Conservation (phyloP, 129 eudicot species). For the Lactuca sativa region DNA sequence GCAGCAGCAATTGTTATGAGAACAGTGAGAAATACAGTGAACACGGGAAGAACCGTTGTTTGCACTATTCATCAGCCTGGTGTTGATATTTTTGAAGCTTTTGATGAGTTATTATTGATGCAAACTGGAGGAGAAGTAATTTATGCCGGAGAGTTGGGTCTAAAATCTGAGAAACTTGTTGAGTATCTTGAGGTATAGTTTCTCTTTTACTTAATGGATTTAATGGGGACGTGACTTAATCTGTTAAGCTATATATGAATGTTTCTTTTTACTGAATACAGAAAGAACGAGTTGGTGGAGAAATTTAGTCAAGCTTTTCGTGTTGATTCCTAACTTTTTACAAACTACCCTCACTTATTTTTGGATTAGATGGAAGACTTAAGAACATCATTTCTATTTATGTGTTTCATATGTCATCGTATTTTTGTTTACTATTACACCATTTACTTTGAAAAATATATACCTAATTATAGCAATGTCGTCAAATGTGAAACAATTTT, state of each 20-base stretch:
- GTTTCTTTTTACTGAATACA: neutral
- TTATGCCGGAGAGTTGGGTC: conserved; percentile 45
- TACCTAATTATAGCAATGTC: no score
- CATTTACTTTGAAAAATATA: neutral
- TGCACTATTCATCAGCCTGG: conserved; percentile 64
- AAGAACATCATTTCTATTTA: neutral
- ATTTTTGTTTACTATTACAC: no score
- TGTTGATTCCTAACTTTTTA: neutral
- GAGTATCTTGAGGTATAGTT: conserved; percentile 46
- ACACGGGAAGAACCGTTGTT: conserved; percentile 54
- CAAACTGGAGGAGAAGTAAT: conserved; percentile 51
- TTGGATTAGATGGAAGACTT: no score
- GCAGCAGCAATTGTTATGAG: conserved; percentile 64
- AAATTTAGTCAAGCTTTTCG: neutral
- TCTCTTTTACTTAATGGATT: neutral
- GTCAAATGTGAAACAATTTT: neutral
- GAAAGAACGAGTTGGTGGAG: no score
- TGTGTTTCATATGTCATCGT: neutral
- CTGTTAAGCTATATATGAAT: no score
- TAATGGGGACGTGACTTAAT: no score
- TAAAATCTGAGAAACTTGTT: conserved; percentile 36
- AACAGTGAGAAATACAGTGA: conserved; percentile 48
- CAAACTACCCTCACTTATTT: neutral
- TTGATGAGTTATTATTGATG: conserved; percentile 49
- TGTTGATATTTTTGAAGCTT: conserved; percentile 52